phyloP scores from a whole-genome alignment of 768 basidiomycete genomes.

The Leucosporidium creatinivorum region DNA sequence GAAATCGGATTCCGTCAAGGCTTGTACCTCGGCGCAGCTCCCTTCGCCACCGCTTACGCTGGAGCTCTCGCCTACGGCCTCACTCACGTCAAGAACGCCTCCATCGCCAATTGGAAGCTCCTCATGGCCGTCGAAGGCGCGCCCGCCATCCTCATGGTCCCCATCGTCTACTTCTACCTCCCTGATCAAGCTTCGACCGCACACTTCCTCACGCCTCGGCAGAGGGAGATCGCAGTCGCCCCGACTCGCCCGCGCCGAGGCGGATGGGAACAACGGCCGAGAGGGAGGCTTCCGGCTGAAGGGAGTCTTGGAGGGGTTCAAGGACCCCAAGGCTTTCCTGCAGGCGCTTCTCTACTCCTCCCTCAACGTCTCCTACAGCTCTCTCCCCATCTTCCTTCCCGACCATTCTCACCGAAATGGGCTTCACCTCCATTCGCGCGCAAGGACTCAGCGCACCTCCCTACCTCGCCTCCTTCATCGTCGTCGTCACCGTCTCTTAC shows the following conservation, averaged over 20 bases:
- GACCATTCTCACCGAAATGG: slow-evolving; percentile 15
- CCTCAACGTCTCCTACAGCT: slow-evolving; percentile 15
- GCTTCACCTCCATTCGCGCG: slow-evolving; percentile 15
- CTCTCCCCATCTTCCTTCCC: slow-evolving; percentile 20
- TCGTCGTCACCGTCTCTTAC: neutral
- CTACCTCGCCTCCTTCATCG: slow-evolving; percentile 15
- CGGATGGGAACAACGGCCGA: neutral
- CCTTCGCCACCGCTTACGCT: slow-evolving; percentile 7
- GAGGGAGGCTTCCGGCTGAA: neutral
- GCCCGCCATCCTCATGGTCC: slow-evolving; percentile 4
- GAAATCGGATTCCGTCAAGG: slow-evolving; percentile 14
- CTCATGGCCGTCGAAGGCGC: slow-evolving; percentile 13
- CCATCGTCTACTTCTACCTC: slow-evolving; percentile 7
- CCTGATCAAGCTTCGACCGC: slow-evolving; percentile 9
- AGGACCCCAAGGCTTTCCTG: slow-evolving; percentile 11
- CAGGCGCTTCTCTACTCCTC: slow-evolving; percentile 12
- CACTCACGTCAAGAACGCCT: slow-evolving; percentile 1
- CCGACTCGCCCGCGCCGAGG: neutral
- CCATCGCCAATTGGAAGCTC: slow-evolving; percentile 1
- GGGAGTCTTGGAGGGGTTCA: neutral
- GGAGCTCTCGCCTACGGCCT: slow-evolving; percentile 19
- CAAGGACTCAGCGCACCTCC: slow-evolving; percentile 21
- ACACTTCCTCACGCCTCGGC: slow-evolving; percentile 1
- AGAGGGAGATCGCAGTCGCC: neutral
- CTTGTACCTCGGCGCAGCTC: neutral